Evolutionary conservation across 208 protist genomes (phyloP).

Genomic region (Leishmania arabica): DNA sequence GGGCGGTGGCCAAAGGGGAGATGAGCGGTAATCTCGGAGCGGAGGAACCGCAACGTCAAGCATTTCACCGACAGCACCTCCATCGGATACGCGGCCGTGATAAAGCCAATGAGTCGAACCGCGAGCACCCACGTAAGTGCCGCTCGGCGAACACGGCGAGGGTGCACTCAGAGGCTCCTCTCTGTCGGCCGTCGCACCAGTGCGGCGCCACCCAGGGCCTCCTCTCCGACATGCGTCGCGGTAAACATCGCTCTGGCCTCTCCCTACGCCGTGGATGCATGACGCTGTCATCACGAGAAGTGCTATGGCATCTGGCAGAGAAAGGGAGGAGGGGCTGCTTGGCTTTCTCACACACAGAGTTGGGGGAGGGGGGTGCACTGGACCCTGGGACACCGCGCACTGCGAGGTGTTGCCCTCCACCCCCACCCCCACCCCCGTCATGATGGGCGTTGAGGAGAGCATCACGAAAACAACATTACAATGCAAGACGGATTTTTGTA

Average conservation of each 20-base stretch:
- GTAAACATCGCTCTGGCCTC: not conserved
- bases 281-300: not conserved
- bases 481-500: not conserved
- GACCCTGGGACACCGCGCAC: not conserved
- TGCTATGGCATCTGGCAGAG: not conserved
- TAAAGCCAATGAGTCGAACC: slow-evolving; percentile 93
- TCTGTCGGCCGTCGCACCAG: not conserved
- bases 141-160: slow-evolving; percentile 92
- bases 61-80: slow-evolving; percentile 59
- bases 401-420: not conserved
- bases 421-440: not conserved
- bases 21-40: slow-evolving; percentile 15
- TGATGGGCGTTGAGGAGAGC: not conserved
- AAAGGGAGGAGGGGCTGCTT: not conserved
- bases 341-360: not conserved
- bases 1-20: not conserved
- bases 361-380: not conserved
- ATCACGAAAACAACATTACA: not conserved
- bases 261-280: not conserved
- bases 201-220: not conserved
- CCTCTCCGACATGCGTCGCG: not conserved
- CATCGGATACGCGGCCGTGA: slow-evolving; percentile 83
- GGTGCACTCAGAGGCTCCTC: slow-evolving; percentile 69
- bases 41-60: slow-evolving; percentile 21
- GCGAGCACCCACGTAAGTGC: slow-evolving; percentile 94